Base-by-base conservation (phyloP, 1,139 yeast species). In the Blastobotrys buckinghamii region DNA sequence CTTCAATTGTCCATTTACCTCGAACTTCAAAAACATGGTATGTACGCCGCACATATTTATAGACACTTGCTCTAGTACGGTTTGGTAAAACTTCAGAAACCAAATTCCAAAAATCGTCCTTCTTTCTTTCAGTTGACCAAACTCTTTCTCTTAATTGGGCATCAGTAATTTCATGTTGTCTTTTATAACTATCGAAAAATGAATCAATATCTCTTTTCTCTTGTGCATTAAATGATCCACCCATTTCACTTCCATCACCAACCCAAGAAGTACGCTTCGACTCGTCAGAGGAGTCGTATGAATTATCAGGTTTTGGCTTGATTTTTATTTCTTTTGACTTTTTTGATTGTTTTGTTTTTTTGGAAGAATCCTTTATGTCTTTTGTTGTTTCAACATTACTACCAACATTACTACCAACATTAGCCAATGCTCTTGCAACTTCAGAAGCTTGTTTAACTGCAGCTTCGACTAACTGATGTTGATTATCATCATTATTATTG, bases 81-180 rank as follows among this genome's bases (percentile, higher is more conserved):
- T 84, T 79, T 1, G 96, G 96, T 42, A 90, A 67, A 0, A 87
- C 90, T 47, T 78, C 75, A 41, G 89, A 82, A 17, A 89, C 70
- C 32, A 78, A 73, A 55, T 85, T 95, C 97, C 97, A 90, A 59
- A 90, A 88, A 56, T 78, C 82, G 66, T 89, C 97, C 66, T 86
- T 87, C 54, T 79, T 80, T 22, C 96, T 76, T 55, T 84, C 92
- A 55, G 80, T 80, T 7, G 90, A 74, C 97, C 97, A 90, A 34
- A 90, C 86, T 41, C 97, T 72, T 55, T 81, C 79, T 65, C 96
- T 84, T 6, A 88, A 77, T 48, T 83, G 84, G 45, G 77, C 78
- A 48, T 88, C 71, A 5, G 81, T 73, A 67, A 86, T 71, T 37
- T 75, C 75, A 60, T 83, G 74, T 52, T 81, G 72, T 43, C 70